Conservation (phyloP, 805 yeast genomes). For the Ogataea haglerorum region DNA sequence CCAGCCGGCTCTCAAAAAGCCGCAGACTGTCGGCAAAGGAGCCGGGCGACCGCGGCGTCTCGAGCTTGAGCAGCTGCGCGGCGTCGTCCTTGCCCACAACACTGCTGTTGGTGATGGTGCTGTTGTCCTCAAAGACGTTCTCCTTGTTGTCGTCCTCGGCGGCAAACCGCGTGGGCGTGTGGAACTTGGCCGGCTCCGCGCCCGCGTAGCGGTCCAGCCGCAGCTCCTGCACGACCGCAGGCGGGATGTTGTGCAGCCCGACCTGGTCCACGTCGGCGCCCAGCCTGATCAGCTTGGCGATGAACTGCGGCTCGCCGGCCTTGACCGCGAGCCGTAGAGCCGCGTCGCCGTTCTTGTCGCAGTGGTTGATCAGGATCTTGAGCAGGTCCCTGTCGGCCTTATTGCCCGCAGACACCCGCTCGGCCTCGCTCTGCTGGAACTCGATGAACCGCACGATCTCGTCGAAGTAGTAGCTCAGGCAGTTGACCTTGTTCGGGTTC, state of each 20-base stretch:
- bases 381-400: constrained; percentile 40
- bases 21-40: constrained; percentile 17
- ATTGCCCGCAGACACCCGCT: constrained; percentile 16
- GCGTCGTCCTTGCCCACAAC: constrained; percentile 7
- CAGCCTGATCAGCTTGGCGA: constrained; percentile 41
- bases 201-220: background rate
- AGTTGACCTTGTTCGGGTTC: constrained; percentile 42
- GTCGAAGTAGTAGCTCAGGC: constrained; percentile 52
- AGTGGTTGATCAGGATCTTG: constrained; percentile 64
- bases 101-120: constrained; percentile 7
- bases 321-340: constrained; percentile 76
- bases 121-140: constrained; percentile 38
- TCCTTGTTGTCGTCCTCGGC: constrained; percentile 45
- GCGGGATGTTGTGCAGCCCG: constrained; percentile 24
- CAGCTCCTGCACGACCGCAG: constrained; percentile 15
- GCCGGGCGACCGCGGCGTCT: constrained; percentile 1
- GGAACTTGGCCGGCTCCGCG: background rate
- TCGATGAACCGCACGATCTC: constrained; percentile 30
- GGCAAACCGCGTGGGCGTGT: constrained; percentile 2
- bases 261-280: constrained; percentile 39
- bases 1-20: constrained; percentile 20
- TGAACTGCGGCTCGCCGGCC: constrained; percentile 45
- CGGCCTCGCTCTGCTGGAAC: constrained; percentile 31
- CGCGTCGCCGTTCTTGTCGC: constrained; percentile 81
- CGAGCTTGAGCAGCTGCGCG: constrained; percentile 4